These are phyloP conservation scores for Botrytis medusae DNA, from an alignment of 2,329 filamentous ascomycete genomes.

Conservation along the genomic window DNA sequence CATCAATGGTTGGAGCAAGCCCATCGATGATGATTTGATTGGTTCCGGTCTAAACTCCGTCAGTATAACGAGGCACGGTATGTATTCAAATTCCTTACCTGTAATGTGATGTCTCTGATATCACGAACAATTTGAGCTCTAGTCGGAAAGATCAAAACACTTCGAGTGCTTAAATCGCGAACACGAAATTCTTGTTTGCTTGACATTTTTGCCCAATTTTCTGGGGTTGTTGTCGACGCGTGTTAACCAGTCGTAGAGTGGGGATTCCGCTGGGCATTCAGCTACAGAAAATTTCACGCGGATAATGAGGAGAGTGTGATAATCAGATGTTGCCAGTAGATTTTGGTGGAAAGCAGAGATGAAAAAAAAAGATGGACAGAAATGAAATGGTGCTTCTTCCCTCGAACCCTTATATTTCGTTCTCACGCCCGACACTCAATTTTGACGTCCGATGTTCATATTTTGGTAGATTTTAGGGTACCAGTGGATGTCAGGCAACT, in stretches of 20 bases:
- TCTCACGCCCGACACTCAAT: neutral
- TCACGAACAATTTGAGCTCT: conserved; percentile 61
- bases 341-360: neutral
- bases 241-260: neutral
- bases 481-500: conserved; percentile 13
- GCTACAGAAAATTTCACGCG: neutral
- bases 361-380: neutral
- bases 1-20: conserved; percentile 53
- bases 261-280: neutral
- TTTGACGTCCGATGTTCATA: conserved; percentile 13
- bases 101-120: conserved; percentile 53
- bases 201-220: conserved; percentile 16
- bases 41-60: conserved; percentile 44
- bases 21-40: conserved; percentile 59
- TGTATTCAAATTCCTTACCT: conserved; percentile 18
- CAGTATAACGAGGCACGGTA: neutral
- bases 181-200: conserved; percentile 52
- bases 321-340: neutral
- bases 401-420: conserved; percentile 3
- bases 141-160: conserved; percentile 62
- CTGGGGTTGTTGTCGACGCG: neutral
- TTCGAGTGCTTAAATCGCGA: conserved; percentile 57
- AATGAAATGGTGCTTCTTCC: neutral
- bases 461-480: neutral
- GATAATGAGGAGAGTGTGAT: neutral